Base-by-base conservation (phyloP, 2,329 filamentous ascomycete species). In the Xylaria sp. region DNA sequence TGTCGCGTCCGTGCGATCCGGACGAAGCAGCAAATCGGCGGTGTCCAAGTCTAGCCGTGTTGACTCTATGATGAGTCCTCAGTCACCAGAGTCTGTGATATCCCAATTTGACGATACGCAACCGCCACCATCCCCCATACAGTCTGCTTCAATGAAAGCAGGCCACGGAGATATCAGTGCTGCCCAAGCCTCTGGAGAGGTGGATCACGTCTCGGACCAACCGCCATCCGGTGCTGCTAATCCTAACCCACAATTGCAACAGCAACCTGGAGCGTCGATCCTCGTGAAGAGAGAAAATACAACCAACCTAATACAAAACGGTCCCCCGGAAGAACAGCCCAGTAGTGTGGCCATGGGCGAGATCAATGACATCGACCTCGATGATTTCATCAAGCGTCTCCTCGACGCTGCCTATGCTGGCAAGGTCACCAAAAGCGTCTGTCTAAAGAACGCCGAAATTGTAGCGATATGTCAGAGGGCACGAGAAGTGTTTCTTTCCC, bases 401-500 rank as follows among this genome's bases (percentile, higher is more conserved):
- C 85, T 99, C 63, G 96, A 99, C 80, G 95, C 96, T 10, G 96
- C 93, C 13, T 99, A 99, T 78, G 92, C 94, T 53, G 94, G 94
- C 73, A 99, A 99, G 81, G 93, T 97, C 74, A 98, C 96, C 71
- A 99, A 99, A 85, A 93, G 94, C 26, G 95, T 98, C 28, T 97
- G 94, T 75, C 85, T 99, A 69, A 97, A 97, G 85, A 98, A 99
- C 78, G 96, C 96, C 46, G 96, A 99, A 80, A 98, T 99, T 72
- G 92, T 91, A 56, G 94, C 95, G 68, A 95, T 99, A 72, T 99
- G 96, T 80, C 89, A 92, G 71, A 92, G 93, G 65, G 94, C 92
- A 3, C 89, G 94, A 66, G 96, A 99, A 80, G 87, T 95, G 10
- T 93, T 99, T 72, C 84, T 99, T 7, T 94, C 92, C 5, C 96